These are phyloP conservation scores for Acanthamoeba castellanii DNA, from an alignment of 208 protist species.

Conservation along the genomic window DNA sequence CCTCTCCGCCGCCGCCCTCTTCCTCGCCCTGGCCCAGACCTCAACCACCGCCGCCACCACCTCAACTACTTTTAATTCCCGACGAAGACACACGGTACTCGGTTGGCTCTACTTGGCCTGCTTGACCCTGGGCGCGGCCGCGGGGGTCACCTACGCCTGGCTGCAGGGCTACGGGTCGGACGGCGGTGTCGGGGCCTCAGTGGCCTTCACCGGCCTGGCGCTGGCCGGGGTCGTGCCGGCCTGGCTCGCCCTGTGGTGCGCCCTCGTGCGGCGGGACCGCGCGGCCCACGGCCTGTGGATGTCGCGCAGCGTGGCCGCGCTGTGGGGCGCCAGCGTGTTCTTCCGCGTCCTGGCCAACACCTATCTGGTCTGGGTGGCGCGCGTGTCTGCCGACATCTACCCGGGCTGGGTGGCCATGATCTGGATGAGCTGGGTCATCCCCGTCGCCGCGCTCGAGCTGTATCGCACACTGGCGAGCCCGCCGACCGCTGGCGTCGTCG, in stretches of 20 bases:
- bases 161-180: background rate
- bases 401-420: conserved; percentile 17
- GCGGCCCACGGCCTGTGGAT: conserved; percentile 12
- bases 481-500: no score
- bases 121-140: background rate
- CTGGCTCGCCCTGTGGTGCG: background rate
- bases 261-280: background rate
- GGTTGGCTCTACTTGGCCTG: background rate
- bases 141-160: background rate
- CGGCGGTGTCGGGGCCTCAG: background rate
- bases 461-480: background rate
- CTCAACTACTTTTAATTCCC: background rate
- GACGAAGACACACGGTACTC: background rate
- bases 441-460: background rate
- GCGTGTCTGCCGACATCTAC: background rate
- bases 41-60: background rate
- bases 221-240: background rate
- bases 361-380: background rate
- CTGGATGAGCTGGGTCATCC: conserved; percentile 17
- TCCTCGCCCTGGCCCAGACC: background rate
- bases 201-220: conserved; percentile 14
- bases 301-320: background rate
- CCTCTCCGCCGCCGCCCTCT: conserved; percentile 12
- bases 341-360: conserved; percentile 17
- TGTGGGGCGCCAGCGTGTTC: conserved; percentile 23